Conservation (phyloP, 306 rosid species). For the Geum urbanum region DNA sequence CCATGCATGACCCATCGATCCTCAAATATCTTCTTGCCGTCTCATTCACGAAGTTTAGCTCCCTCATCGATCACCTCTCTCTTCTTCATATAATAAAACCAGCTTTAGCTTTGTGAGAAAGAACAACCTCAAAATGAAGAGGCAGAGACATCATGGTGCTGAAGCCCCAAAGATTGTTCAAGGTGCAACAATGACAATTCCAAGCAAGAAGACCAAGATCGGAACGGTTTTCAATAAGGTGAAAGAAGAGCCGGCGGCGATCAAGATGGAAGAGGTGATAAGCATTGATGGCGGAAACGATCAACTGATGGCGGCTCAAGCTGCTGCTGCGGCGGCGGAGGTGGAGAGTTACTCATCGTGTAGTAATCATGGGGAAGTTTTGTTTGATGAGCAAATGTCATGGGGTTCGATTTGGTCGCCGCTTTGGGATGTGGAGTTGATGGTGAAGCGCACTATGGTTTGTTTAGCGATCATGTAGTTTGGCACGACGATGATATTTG, state of each 20-base stretch:
- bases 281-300: constrained; percentile 7
- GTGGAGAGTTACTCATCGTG: not conserved
- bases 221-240: constrained; percentile 19
- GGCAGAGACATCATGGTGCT: constrained; percentile 34
- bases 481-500: constrained; percentile 68
- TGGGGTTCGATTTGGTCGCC: constrained; percentile 66
- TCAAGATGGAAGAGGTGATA: constrained; percentile 10
- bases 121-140: constrained; percentile 31
- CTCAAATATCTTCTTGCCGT: constrained; percentile 11
- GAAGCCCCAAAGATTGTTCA: constrained; percentile 26
- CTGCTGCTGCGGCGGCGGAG: not conserved
- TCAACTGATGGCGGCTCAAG: constrained; percentile 14
- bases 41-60: constrained; percentile 4
- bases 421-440: constrained; percentile 52
- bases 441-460: constrained; percentile 33
- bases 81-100: not conserved
- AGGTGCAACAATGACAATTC: constrained; percentile 23
- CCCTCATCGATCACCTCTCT: not conserved
- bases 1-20: too few relatives aligned
- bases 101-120: not conserved
- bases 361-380: constrained; percentile 31
- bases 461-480: constrained; percentile 43
- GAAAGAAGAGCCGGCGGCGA: constrained; percentile 14
- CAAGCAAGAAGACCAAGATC: constrained; percentile 40
- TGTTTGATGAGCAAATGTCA: constrained; percentile 65